Evolutionary conservation across 1,284 basidiomycete genomes (phyloP).

Genomic region (Ceratorhiza oryzae-sativae): DNA sequence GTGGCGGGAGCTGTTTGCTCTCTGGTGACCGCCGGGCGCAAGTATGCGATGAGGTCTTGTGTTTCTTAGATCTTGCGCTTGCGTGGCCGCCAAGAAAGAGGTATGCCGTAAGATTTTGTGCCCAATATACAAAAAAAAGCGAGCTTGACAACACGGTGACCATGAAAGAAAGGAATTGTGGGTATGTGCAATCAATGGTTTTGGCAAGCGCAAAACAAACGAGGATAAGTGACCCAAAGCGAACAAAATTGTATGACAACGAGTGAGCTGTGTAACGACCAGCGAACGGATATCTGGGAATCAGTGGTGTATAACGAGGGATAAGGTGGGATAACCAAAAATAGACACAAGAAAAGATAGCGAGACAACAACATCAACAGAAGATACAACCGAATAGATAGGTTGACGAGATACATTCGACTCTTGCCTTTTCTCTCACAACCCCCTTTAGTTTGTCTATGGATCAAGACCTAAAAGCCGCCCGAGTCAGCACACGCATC

Average conservation of each 20-base stretch:
- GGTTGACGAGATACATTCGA: neutral
- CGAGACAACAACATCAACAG: neutral
- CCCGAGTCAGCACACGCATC: neutral
- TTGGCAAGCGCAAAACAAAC: neutral
- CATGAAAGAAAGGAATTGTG: neutral
- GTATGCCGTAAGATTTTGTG: constrained; percentile 15
- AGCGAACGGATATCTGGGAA: neutral
- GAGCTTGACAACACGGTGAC: neutral
- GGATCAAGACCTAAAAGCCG: constrained; percentile 26
- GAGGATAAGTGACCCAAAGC: neutral
- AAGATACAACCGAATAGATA: neutral
- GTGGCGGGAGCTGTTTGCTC: no score
- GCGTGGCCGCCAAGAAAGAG: neutral
- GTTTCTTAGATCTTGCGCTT: neutral
- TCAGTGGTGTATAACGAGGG: no score
- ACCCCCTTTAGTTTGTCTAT: neutral
- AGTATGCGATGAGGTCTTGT: no score
- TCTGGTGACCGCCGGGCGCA: no score
- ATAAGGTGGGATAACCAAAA: no score
- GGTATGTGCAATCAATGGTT: neutral
- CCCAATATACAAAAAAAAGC: constrained; percentile 15
- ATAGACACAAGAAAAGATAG: neutral
- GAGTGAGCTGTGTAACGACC: neutral
- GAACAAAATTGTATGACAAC: neutral
- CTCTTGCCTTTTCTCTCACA: neutral